These are phyloP conservation scores for Cardiosporidium cionae DNA, from an alignment of 169 alveolate species.

Conservation along the genomic window DNA sequence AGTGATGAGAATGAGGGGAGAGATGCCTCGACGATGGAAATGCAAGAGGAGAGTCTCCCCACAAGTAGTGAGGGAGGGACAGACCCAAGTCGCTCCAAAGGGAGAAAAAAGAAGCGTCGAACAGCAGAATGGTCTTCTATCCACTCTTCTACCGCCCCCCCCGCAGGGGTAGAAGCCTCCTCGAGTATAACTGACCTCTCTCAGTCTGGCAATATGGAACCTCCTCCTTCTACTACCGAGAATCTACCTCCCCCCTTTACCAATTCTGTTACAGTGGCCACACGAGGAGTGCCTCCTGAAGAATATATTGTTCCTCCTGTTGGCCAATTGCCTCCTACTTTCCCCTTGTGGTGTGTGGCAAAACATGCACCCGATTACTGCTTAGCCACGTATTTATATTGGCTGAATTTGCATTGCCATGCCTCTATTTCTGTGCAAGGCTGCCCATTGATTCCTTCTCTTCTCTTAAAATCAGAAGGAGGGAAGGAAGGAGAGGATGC, in stretches of 20 bases:
- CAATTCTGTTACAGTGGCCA: not conserved
- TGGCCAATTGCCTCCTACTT: slow-evolving; percentile 30
- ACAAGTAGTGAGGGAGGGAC: not conserved
- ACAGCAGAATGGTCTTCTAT: not conserved
- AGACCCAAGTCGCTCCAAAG: not conserved
- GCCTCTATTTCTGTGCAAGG: slow-evolving; percentile 70
- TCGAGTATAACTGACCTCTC: no score
- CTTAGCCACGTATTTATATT: slow-evolving; percentile 68
- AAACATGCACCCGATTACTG: slow-evolving; percentile 72
- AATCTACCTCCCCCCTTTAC: slow-evolving; percentile 2
- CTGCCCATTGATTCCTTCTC: slow-evolving; percentile 55
- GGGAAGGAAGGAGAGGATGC: slow-evolving; percentile 1
- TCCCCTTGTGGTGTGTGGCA: slow-evolving; percentile 73
- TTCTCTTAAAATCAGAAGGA: slow-evolving; percentile 34
- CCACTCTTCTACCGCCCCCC: slow-evolving; percentile 17
- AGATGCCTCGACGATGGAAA: not conserved
- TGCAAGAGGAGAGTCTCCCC: not conserved
- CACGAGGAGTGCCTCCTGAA: not conserved
- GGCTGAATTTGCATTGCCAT: slow-evolving; percentile 72
- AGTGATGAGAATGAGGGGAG: not conserved
- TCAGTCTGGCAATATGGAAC: no score
- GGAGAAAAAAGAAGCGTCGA: not conserved
- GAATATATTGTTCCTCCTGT: not conserved
- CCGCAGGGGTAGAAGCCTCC: no score
- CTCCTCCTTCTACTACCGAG: not conserved